Base-by-base conservation (phyloP, 225 moss, liverwort and hornwort species). In the Anthoceros angustus region DNA sequence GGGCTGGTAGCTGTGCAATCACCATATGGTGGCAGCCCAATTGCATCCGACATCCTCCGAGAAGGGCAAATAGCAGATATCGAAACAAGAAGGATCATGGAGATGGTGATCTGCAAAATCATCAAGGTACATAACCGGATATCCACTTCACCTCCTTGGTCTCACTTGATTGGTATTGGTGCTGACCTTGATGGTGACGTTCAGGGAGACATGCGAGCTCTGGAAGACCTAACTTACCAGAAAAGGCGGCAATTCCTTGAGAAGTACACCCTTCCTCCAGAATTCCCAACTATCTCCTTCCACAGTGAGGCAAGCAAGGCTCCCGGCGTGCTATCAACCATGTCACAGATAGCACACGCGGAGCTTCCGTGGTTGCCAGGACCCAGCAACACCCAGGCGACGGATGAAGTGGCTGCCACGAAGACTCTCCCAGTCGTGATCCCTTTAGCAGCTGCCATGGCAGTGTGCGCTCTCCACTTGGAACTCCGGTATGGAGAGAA, bases 51-150 rank as follows among this genome's bases (percentile, higher is more conserved):
- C 76, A 91, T 98, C 64, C 80, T 98, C 66, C 85, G 91, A 1
- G 87, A 98, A 77, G 95, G 95, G 24, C 95, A 98, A 74, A 77
- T 98, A 63, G 95, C 91, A 41, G 95, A 92, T 71, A 81, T 88
- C 64, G 91, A 98, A 71, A 89, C 95, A 24, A 78, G 92, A 41
- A 80, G 80, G 63, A 81, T 98, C 69, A 70, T 98, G 77, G 95
- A 98, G 70, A 77, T 92, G 70, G 63, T 98, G 63, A 64, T 98
- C 43, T 85, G 88, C 10, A 88, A 75, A 80, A 80, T 98, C 46
- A 82, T 88, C 6, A 92, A 91, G 90, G 94, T 90, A 62, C 25
- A 12, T 40, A n/a, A 68, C 11, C 10, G 45, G 14, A 46, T 24
- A 26, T 15, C 38, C 18, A 26, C n/a, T 2, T 9, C 49, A 5